Conservation (phyloP, 2,329 filamentous ascomycete genomes). For the Stagonosporopsis chrysanthemi region DNA sequence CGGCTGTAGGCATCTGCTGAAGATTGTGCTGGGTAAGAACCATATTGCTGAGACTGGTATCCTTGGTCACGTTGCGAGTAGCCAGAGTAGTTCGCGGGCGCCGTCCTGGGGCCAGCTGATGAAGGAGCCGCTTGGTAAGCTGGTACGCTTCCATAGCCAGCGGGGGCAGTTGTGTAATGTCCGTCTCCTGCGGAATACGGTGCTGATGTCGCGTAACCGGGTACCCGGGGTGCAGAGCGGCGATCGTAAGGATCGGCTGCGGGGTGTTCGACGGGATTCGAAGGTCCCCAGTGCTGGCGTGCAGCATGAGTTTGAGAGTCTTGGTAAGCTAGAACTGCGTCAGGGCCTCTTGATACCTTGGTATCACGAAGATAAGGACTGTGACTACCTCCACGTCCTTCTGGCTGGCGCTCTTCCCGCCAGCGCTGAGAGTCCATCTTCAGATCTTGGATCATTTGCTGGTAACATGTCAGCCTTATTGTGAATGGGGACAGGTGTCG, state of each 20-base stretch:
- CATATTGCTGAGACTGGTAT: slow-evolving; percentile 24
- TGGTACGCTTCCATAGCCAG: slow-evolving; percentile 35
- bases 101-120: slow-evolving; percentile 40
- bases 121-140: slow-evolving; percentile 37
- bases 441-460: slow-evolving; percentile 60
- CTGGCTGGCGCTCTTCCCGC: slow-evolving; percentile 46
- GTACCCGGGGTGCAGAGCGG: slow-evolving; percentile 14
- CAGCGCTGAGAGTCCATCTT: slow-evolving; percentile 57
- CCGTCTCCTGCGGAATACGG: slow-evolving; percentile 33
- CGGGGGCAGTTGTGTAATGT: slow-evolving; percentile 44
- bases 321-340: slow-evolving; percentile 55
- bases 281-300: slow-evolving; percentile 52
- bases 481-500: not conserved
- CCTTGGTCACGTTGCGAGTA: slow-evolving; percentile 29
- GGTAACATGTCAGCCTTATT: slow-evolving; percentile 27
- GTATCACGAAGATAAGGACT: slow-evolving; percentile 49
- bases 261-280: slow-evolving; percentile 37
- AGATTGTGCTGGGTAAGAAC: slow-evolving; percentile 40
- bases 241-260: slow-evolving; percentile 22
- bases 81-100: slow-evolving; percentile 41
- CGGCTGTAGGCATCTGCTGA: slow-evolving; percentile 40
- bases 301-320: slow-evolving; percentile 54
- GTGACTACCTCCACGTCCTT: slow-evolving; percentile 57
- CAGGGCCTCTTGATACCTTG: slow-evolving; percentile 55
- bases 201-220: slow-evolving; percentile 12